Percentiles rank a stretch among this genome's conserved stretches.
These are phyloP conservation scores for Martiniozyma abietophila DNA, from an alignment of 805 yeast species.

Conservation along the genomic window DNA sequence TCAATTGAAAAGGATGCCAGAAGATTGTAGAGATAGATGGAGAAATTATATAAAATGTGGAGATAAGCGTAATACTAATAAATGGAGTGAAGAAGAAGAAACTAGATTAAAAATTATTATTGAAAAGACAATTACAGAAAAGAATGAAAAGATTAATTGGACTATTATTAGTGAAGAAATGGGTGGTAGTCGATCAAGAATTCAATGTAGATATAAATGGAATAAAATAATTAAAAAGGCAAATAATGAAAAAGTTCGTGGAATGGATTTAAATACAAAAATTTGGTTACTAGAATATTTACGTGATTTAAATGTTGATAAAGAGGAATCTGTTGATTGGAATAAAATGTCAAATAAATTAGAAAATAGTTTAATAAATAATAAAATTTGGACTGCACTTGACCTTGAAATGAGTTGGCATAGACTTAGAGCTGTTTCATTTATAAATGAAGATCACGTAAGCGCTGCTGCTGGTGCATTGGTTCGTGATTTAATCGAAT, in stretches of 20 bases:
- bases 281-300: constrained; percentile 35
- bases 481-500: no score
- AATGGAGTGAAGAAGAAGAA: constrained; percentile 84
- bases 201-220: constrained; percentile 96
- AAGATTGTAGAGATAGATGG: constrained; percentile 95
- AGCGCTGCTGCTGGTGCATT: no score
- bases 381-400: no score
- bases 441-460: no score
- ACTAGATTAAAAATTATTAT: constrained; percentile 47
- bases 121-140: constrained; percentile 34
- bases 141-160: constrained; percentile 52
- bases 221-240: constrained; percentile 65
- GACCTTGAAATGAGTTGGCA: constrained; percentile 3
- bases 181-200: constrained; percentile 83
- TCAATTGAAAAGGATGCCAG: constrained; percentile 87
- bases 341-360: neutral
- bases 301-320: neutral
- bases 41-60: constrained; percentile 94
- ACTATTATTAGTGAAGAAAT: constrained; percentile 81
- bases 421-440: no score
- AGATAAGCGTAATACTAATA: constrained; percentile 57
- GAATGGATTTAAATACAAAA: constrained; percentile 36
- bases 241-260: constrained; percentile 33
- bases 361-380: neutral
- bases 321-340: neutral